Percentiles rank a stretch among this genome's conserved stretches.
Evolutionary conservation across 805 yeast genomes (phyloP).

Genomic region (Yarrowia bubula): DNA sequence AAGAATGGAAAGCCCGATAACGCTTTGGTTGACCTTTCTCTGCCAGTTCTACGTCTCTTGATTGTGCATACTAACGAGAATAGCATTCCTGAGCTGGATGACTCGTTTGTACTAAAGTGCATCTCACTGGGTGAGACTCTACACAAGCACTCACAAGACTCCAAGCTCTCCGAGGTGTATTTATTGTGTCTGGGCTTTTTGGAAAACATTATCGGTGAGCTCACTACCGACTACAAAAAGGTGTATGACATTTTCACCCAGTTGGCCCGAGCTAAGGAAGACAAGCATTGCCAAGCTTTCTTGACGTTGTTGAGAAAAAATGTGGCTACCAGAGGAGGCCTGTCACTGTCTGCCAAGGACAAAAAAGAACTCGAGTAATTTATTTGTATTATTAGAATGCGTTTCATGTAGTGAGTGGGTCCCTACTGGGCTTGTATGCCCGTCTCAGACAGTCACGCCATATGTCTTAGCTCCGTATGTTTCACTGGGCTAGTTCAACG

Average conservation of each 20-base stretch:
- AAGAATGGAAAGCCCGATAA: background rate
- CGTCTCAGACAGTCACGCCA: too few species aligned
- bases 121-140: conserved; percentile 1
- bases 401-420: background rate
- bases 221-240: background rate
- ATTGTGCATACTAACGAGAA: conserved; percentile 3
- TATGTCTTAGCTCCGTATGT: too few species aligned
- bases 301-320: conserved; percentile 5
- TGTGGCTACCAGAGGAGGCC: conserved; percentile 12
- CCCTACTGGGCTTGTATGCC: too few species aligned
- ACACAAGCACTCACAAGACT: background rate
- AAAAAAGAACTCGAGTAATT: conserved; percentile 2
- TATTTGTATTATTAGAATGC: background rate
- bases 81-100: background rate
- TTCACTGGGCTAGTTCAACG: too few species aligned
- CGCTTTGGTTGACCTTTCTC: background rate
- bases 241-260: background rate
- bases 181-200: conserved; percentile 4
- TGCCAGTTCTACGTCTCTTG: conserved; percentile 9
- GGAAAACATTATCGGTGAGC: background rate
- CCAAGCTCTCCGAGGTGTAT: conserved; percentile 19
- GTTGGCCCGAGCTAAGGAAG: conserved; percentile 3
- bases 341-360: background rate
- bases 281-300: conserved; percentile 22
- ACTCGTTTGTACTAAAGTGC: conserved; percentile 4